Conservation (phyloP, 352 stramenopile genomes). For the Nothophytophthora sp. region DNA sequence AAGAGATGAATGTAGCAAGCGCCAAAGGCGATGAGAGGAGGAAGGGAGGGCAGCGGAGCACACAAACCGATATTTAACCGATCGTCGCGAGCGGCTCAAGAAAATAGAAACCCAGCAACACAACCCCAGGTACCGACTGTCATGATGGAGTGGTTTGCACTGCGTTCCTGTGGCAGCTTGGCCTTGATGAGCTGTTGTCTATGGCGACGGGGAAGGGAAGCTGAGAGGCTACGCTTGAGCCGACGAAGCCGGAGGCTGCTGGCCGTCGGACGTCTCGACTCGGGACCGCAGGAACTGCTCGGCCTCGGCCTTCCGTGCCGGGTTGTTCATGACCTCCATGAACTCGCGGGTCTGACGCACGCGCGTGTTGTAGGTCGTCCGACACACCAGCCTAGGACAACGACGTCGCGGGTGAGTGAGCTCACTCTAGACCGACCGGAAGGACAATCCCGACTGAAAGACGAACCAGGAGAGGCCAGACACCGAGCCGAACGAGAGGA, state of each 20-base stretch:
- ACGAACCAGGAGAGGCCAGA: slow-evolving; percentile 53
- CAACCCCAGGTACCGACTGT: no score
- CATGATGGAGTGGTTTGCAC: no score
- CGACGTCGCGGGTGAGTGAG: no score
- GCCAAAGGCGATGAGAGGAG: background rate
- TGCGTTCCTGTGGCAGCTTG: no score
- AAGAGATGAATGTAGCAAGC: background rate
- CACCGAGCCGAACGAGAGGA: slow-evolving; percentile 65
- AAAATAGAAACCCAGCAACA: slow-evolving; percentile 29
- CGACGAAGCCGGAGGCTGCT: no score
- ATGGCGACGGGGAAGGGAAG: no score
- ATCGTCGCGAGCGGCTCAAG: slow-evolving; percentile 15
- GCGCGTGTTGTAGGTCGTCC: slow-evolving; percentile 47
- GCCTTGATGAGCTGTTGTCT: no score
- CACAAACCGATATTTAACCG: slow-evolving; percentile 37
- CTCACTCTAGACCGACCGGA: no score
- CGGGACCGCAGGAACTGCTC: slow-evolving; percentile 75
- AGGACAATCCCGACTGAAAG: no score
- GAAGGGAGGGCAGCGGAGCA: slow-evolving; percentile 11
- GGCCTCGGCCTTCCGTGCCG: slow-evolving; percentile 65
- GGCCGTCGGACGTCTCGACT: slow-evolving; percentile 28
- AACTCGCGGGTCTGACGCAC: slow-evolving; percentile 70
- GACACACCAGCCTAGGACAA: slow-evolving; percentile 78
- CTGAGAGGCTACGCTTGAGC: no score
- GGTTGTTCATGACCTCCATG: slow-evolving; percentile 87